Conservation (phyloP, 192 early-diverging fungal species). For the Mortierella hygrophila region DNA sequence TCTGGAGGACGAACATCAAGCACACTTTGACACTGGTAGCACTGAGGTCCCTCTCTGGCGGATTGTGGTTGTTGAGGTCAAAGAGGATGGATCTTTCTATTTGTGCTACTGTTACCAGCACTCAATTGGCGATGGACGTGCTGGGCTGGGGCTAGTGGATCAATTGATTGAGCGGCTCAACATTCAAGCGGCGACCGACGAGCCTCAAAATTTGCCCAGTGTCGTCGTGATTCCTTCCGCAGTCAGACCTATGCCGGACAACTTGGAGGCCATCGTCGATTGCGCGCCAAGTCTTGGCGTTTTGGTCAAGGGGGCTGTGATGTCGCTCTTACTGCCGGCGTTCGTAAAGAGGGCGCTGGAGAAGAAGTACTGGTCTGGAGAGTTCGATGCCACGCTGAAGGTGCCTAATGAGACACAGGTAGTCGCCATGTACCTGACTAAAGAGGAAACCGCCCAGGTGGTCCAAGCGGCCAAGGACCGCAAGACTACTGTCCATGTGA, state of each 20-base stretch:
- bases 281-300: constrained; percentile 11
- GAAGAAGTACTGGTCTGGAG: constrained; percentile 35
- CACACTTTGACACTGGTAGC: not conserved
- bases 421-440: not conserved
- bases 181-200: constrained; percentile 14
- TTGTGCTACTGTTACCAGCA: constrained; percentile 28
- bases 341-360: constrained; percentile 23
- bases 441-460: constrained; percentile 24
- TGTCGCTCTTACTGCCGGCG: constrained; percentile 15
- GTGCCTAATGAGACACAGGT: constrained; percentile 9
- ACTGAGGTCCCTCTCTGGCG: constrained; percentile 42
- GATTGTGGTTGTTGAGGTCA: constrained; percentile 30
- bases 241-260: constrained; percentile 7
- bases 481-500: constrained; percentile 18
- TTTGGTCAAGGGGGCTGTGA: constrained; percentile 24
- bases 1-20: constrained; percentile 25
- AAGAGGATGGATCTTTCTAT: constrained; percentile 33
- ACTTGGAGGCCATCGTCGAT: constrained; percentile 12
- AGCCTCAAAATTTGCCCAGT: not conserved
- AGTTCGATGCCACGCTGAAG: constrained; percentile 21
- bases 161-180: constrained; percentile 38
- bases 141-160: constrained; percentile 19
- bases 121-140: constrained; percentile 26
- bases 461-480: constrained; percentile 21
- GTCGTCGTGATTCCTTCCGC: constrained; percentile 5